Evolutionary conservation across 306 rosid species (phyloP), one percentile per base, ranked within the genome.

Genomic region (Sphenostylis stenocarpa): DNA sequence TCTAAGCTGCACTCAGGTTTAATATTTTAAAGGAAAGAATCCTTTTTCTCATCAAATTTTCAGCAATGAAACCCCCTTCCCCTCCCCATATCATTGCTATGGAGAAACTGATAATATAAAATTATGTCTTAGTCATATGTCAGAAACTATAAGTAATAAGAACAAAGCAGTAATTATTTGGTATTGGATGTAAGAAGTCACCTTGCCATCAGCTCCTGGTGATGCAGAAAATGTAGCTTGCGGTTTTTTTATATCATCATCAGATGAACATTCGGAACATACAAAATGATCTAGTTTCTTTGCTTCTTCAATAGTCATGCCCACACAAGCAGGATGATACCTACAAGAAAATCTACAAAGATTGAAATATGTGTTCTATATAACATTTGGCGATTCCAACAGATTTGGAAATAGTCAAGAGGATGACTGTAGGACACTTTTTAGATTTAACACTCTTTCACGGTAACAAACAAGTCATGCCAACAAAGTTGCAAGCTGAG

Each of bases 311-410:
- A 81, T 88, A 49, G 96, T 90, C 89, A 88, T 87, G 65, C 83
- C 89, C 86, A 92, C 83, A 33, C 97, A 92, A 58, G 91, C 93
- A 67, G 97, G 97, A 86, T 92, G 97, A 62, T 88, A 92, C 97
- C 97, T 92, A 70, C 58, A 79, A 63, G 56, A 67, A n/a, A 66
- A 49, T 52, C 70, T 12, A 80, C 36, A 65, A 68, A 77, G 64
- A 63, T 80, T 76, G 62, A 68, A 80, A 56, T 63, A 55, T 64
- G 45, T 13, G 36, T 49, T 31, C 11, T 28, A 68, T 38, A 68
- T 43, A 69, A 67, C 48, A 52, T 24, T 17, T 33, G 55, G 24
- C 41, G 4, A 4, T 21, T 28, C 51, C 12, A 61, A 34, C 14
- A 62, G 60, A 38, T 58, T 38, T 56, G 63, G 14, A 57, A 57